These are phyloP conservation scores for Colletotrichum nymphaeae DNA, from an alignment of 2,329 filamentous ascomycete species.

Conservation along the genomic window DNA sequence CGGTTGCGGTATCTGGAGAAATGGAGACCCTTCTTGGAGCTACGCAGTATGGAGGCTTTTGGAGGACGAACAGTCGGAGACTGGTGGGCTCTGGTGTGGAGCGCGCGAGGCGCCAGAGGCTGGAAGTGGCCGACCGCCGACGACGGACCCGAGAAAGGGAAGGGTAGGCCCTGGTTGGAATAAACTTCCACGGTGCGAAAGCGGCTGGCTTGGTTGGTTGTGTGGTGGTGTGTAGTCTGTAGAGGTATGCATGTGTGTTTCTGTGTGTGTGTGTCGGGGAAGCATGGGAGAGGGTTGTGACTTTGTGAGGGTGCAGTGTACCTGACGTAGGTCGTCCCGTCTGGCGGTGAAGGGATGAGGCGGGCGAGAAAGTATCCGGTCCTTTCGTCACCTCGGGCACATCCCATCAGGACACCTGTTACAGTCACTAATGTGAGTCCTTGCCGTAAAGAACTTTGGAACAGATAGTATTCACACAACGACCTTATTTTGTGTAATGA, in stretches of 20 bases:
- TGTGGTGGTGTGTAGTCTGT: too few relatives aligned
- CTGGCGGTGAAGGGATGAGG: conserved; percentile 17
- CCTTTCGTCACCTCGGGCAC: background rate
- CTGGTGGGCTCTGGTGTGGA: background rate
- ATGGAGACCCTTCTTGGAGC: background rate
- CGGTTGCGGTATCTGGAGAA: conserved; percentile 8
- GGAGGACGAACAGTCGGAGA: background rate
- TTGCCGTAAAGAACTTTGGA: background rate
- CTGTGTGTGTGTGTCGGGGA: background rate
- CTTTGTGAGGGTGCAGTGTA: background rate
- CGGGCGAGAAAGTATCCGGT: background rate
- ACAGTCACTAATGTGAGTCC: background rate
- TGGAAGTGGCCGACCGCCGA: conserved; percentile 5
- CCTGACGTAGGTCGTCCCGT: conserved; percentile 9
- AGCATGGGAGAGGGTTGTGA: background rate
- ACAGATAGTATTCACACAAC: background rate
- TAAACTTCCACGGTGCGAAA: conserved; percentile 8
- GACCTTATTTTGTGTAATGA: background rate
- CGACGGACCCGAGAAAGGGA: conserved; percentile 6
- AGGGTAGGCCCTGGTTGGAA: conserved; percentile 10
- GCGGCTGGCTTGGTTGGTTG: background rate
- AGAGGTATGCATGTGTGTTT: too few relatives aligned
- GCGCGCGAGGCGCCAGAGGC: background rate
- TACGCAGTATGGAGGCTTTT: background rate
- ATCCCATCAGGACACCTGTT: background rate